These are phyloP conservation scores for Stagonosporopsis tanaceti DNA, from an alignment of 2,329 filamentous ascomycete genomes.

Conservation along the genomic window DNA sequence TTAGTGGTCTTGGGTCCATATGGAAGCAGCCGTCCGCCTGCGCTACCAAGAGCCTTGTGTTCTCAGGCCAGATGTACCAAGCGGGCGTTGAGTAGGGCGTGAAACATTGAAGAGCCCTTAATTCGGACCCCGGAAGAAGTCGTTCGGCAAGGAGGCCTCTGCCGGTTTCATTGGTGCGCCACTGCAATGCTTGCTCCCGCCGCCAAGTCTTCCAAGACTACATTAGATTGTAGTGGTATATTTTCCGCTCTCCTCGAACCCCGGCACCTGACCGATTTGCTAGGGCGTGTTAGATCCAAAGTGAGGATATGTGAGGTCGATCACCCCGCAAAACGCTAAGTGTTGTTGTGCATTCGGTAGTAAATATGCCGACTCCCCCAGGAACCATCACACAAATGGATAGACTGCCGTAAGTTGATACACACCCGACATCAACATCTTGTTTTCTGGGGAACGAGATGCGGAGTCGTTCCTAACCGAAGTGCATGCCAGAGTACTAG, in stretches of 20 bases:
- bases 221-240: constrained; percentile 9
- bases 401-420: neutral
- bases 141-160: neutral
- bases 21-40: neutral
- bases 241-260: neutral
- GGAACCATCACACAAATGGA: neutral
- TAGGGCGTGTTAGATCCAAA: neutral
- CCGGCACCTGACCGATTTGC: neutral
- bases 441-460: neutral
- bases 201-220: constrained; percentile 17
- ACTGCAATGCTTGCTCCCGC: constrained; percentile 10
- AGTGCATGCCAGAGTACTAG: neutral
- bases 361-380: constrained; percentile 9
- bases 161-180: constrained; percentile 16
- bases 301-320: constrained; percentile 9
- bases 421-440: neutral
- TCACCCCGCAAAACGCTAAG: constrained; percentile 15
- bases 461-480: neutral
- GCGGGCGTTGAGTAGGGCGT: constrained; percentile 6
- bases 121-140: constrained; percentile 1
- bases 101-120: constrained; percentile 14
- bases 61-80: constrained; percentile 1
- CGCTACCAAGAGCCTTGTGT: constrained; percentile 7
- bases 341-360: constrained; percentile 4
- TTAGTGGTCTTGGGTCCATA: constrained; percentile 15